Conservation (phyloP, 2,329 filamentous ascomycete species). For the Epichloe amarillans region DNA sequence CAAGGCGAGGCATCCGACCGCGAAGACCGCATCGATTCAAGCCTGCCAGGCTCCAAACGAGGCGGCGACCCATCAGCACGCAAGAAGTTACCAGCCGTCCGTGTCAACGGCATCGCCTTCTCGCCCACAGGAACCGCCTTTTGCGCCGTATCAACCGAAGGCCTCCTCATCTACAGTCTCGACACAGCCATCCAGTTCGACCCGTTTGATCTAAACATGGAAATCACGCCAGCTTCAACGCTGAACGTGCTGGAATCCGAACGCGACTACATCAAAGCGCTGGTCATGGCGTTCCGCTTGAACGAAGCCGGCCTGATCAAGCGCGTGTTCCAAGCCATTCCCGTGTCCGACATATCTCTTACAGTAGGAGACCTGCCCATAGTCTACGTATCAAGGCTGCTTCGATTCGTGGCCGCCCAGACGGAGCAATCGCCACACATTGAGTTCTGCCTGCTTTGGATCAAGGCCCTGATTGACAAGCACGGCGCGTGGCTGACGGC, state of each 20-base stretch:
- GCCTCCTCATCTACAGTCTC: slow-evolving; percentile 82
- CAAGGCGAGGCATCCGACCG: slow-evolving; percentile 79
- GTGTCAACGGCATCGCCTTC: slow-evolving; percentile 75
- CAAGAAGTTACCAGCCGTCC: slow-evolving; percentile 65
- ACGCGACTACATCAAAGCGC: slow-evolving; percentile 74
- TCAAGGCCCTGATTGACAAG: slow-evolving; percentile 65
- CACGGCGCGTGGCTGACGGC: slow-evolving; percentile 80
- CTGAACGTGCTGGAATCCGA: slow-evolving; percentile 53
- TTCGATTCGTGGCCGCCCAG: slow-evolving; percentile 78
- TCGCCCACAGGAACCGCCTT: slow-evolving; percentile 81
- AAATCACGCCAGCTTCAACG: slow-evolving; percentile 79
- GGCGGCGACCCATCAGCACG: slow-evolving; percentile 70
- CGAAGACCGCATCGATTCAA: slow-evolving; percentile 68
- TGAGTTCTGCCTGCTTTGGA: slow-evolving; percentile 90
- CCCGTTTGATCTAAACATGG: slow-evolving; percentile 89
- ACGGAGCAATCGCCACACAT: slow-evolving; percentile 85
- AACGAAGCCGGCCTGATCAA: slow-evolving; percentile 75
- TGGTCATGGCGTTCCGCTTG: slow-evolving; percentile 94
- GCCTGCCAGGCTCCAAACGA: slow-evolving; percentile 73
- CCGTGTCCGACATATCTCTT: slow-evolving; percentile 58
- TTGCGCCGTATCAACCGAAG: slow-evolving; percentile 90
- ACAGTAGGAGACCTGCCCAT: slow-evolving; percentile 68
- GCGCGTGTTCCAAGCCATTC: slow-evolving; percentile 74
- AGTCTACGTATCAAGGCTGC: slow-evolving; percentile 73
- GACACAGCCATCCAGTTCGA: slow-evolving; percentile 80